Evolutionary conservation across 2,329 filamentous ascomycete genomes (phyloP), one percentile per base, ranked within the genome.

Genomic region (Sporothrix euskadiensis): DNA sequence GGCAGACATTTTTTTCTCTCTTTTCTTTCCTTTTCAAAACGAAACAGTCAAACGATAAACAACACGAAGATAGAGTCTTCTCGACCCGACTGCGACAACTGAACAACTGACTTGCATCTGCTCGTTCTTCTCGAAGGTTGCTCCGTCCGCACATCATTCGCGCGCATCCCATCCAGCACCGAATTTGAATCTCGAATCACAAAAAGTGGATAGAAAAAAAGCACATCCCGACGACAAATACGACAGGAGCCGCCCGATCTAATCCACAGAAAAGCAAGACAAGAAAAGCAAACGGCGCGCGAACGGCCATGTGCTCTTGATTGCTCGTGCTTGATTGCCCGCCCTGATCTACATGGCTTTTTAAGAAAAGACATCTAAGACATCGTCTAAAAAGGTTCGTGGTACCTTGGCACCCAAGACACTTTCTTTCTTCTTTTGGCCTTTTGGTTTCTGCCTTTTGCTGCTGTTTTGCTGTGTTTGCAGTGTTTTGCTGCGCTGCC

Each of bases 331-430:
- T 69, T 72, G 71, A 72, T 72, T 70, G 65, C 39, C 65, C 22
- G 71, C 56, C 61, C 41, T 73, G 63, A 70, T 71, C 52, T 71
- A 26, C 71, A 61, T 63, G 71, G 71, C 63, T 73, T 39, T 49
- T 35, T 35, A 16, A 52, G 19, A 49, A n/a, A 52, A 35, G 44
- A 35, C 65, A 54, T 26, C 32, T 26, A 32, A 69, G 71, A 73
- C 63, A 52, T 52, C 22, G 35, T 66, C 63, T 41, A 47, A 69
- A 66, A 69, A 69, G 71, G 71, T 69, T 65, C 39, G 71, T 73
- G 61, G 22, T 14, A 35, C 32, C 52, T 56, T 65, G 70, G 12
- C 52, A 61, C n/a, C 61, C 22, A 47, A 41, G 16, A 69, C 69
- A 68, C 26, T 65, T 44, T 35, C 7, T 22, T 54, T 30, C 35